Evolutionary conservation across 176 grass and related monocot genomes (phyloP).

Genomic region (Triticum timopheevii): DNA sequence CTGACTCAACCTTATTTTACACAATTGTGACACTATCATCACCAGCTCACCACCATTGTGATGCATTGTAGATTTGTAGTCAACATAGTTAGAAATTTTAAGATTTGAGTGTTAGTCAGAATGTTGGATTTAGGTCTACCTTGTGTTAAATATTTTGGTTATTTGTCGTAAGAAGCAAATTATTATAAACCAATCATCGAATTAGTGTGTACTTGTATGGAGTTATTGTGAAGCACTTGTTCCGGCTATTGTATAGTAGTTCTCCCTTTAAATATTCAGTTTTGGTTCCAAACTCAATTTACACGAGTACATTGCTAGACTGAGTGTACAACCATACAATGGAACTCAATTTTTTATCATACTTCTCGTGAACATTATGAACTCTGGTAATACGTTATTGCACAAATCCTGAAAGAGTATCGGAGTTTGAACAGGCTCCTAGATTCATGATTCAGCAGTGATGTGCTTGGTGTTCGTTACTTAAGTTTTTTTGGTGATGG

Average conservation of each 20-base stretch:
- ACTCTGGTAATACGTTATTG: not conserved
- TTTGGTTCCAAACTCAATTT: conserved; percentile 1
- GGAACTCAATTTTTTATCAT: not conserved
- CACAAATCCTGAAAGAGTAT: not conserved
- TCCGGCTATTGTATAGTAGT: not conserved
- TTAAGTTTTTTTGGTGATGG: not conserved
- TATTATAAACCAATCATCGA: not conserved
- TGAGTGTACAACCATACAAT: not conserved
- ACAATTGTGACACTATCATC: not conserved
- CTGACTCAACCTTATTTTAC: not conserved
- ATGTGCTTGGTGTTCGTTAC: not conserved
- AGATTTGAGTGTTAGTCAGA: not conserved
- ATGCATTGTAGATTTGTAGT: not conserved
- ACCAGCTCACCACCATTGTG: not conserved
- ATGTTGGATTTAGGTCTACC: not conserved
- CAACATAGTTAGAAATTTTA: not conserved
- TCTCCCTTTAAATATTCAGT: too few species aligned
- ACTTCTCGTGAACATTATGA: not conserved
- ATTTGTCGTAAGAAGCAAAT: not conserved
- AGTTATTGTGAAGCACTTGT: not conserved
- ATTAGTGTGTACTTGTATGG: not conserved
- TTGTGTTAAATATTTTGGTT: not conserved
- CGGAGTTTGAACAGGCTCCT: not conserved
- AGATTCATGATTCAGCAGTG: not conserved
- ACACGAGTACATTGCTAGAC: not conserved